Evolutionary conservation across 2,329 filamentous ascomycete genomes (phyloP).

Genomic region (Xylariales sp.): DNA sequence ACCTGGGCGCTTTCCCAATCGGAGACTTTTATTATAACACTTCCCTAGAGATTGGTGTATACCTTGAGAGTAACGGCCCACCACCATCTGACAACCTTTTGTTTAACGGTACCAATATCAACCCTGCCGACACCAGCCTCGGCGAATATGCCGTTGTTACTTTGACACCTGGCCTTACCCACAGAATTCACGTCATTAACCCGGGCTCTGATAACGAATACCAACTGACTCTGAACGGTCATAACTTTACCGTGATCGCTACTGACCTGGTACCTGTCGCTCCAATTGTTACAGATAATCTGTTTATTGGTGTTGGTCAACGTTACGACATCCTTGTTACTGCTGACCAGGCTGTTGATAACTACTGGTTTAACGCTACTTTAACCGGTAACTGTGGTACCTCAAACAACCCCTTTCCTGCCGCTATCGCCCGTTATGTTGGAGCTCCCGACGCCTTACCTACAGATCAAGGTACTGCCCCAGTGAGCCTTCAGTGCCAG

Average conservation of each 20-base stretch:
- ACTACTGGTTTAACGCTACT: constrained; percentile 39
- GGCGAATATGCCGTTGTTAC: constrained; percentile 29
- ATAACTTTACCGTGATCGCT: constrained; percentile 45
- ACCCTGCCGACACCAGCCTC: constrained; percentile 19
- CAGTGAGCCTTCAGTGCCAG: constrained; percentile 11
- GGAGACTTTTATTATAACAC: constrained; percentile 44
- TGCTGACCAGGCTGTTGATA: constrained; percentile 26
- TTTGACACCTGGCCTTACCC: constrained; percentile 38
- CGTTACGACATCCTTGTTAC: constrained; percentile 44
- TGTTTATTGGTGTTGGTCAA: constrained; percentile 46
- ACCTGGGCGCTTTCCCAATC: constrained; percentile 44
- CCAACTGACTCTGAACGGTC: constrained; percentile 43
- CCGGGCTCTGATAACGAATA: constrained; percentile 44
- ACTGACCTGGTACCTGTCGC: constrained; percentile 47
- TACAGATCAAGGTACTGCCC: constrained; percentile 20
- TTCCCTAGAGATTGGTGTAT: constrained; percentile 20
- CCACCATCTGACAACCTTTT: constrained; percentile 35
- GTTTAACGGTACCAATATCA: constrained; percentile 38
- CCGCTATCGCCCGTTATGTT: constrained; percentile 33
- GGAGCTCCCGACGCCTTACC: constrained; percentile 25
- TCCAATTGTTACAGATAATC: constrained; percentile 42
- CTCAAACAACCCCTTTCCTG: constrained; percentile 25
- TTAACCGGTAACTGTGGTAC: constrained; percentile 25
- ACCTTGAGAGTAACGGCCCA: constrained; percentile 14
- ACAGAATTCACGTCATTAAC: constrained; percentile 47